Evolutionary conservation across 257 asterid species (phyloP), one percentile per base, ranked within the genome.

Genomic region (Knoxia roxburghii): DNA sequence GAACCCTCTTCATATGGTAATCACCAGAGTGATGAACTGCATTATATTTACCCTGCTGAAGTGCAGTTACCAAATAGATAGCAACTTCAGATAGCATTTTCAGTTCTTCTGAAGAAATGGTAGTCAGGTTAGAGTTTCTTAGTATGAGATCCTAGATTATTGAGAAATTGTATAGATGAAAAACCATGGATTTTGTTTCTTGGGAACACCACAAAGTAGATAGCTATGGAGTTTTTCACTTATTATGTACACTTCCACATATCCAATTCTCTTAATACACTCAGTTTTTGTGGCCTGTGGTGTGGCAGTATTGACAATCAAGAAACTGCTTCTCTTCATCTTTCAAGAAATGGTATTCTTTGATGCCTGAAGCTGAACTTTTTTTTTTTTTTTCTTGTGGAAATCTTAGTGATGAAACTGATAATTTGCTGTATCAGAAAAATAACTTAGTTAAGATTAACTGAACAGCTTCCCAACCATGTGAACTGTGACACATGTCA

Each of bases 31-130:
- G 82, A 74, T 67, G 57, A 51, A 68, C 46, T 24, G 33, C 86
- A 82, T 69, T 76, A 81, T 40, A 58, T 63, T 37, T 76, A 61
- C 56, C 68, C 79, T 7, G 57, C 61, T 27, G 85, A 77, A 73
- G 86, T 81, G 73, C 85, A 70, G 73, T 23, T 49, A 79, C 80
- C 82, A 77, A 75, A 58, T 76, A 76, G 64, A 7, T 62, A 69
- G 53, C 2, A 41, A 48, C 49, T 33, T 46, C n/a, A 18, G 46
- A 56, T 58, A 54, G 53, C 2, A 41, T 35, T 39, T 33, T 46
- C n/a, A 18, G 46, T 46, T 58, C 39, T 13, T 0, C 9, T 0
- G 48, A 57, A 30, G 64, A 8, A 20, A 15, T 18, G 32, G 26
- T 32, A 17, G 13, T 33, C 43, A 33, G 13, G 24, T 57, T 57